Evolutionary conservation across 768 basidiomycete genomes (phyloP).

Genomic region (Chalciporus sphaerocephalus): DNA sequence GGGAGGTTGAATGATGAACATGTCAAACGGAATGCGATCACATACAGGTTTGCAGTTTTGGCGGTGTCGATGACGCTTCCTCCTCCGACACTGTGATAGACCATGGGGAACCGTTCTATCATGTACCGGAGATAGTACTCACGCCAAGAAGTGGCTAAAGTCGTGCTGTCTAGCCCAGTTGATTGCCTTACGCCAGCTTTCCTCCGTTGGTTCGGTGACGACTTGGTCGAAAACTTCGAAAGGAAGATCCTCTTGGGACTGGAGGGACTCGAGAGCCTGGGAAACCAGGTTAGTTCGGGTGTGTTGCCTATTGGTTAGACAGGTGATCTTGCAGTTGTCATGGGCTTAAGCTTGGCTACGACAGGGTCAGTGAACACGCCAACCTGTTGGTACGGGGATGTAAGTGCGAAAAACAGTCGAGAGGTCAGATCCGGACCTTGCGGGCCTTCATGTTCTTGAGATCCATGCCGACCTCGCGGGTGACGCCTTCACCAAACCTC

Average conservation of each 20-base stretch:
- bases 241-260: conserved; percentile 67
- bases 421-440: conserved; percentile 46
- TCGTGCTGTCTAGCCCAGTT: conserved; percentile 81
- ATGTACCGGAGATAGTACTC: conserved; percentile 25
- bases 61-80: conserved; percentile 95
- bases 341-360: conserved; percentile 73
- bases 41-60: conserved; percentile 87
- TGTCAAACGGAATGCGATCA: background rate
- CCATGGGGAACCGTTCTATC: background rate
- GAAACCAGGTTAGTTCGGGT: background rate
- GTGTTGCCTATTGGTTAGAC: background rate
- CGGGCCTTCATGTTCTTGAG: conserved; percentile 89
- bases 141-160: conserved; percentile 93
- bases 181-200: conserved; percentile 84
- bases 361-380: conserved; percentile 92
- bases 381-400: conserved; percentile 49
- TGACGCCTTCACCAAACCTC: conserved; percentile 87
- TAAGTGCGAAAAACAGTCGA: conserved; percentile 1
- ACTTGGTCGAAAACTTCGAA: conserved; percentile 82
- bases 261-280: conserved; percentile 76
- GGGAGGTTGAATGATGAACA: conserved; percentile 1
- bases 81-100: conserved; percentile 68
- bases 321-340: conserved; percentile 65
- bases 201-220: conserved; percentile 88
- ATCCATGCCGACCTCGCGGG: conserved; percentile 89